A percentile compares a stretch with the other conserved stretches of the same genome.
Conservation (phyloP, 208 protist species). For the Trypanosoma boissoni region DNA sequence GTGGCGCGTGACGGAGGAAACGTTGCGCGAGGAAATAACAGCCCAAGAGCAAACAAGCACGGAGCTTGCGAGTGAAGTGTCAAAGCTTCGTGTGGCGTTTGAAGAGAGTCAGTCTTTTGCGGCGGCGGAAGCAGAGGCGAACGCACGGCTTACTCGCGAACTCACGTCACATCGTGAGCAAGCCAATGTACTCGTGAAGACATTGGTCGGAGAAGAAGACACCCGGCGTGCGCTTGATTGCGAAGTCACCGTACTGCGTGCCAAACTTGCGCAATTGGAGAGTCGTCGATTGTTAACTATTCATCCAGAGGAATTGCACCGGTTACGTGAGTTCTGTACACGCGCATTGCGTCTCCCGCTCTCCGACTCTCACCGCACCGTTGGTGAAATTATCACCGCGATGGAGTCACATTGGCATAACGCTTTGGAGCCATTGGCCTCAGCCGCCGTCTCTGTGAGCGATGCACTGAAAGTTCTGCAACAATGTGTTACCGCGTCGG, state of each 20-base stretch:
- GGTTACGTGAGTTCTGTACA: constrained; percentile 13
- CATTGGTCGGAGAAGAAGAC: constrained; percentile 20
- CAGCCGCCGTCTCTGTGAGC: constrained; percentile 11
- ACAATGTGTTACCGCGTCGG: constrained; percentile 1
- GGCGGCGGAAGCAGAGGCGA: background rate
- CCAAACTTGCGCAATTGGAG: background rate
- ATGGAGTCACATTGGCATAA: constrained; percentile 8
- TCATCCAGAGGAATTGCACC: constrained; percentile 6
- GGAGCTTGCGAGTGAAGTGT: no score
- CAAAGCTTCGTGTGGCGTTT: no score
- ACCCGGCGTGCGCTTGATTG: constrained; percentile 8
- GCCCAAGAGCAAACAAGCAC: background rate
- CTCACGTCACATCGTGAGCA: constrained; percentile 6
- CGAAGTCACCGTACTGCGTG: background rate
- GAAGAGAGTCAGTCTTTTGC: background rate
- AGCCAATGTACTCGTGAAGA: constrained; percentile 16
- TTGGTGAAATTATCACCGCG: constrained; percentile 15
- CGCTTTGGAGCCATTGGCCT: background rate
- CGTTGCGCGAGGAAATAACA: background rate
- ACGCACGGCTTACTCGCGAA: constrained; percentile 14
- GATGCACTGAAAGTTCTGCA: constrained; percentile 12
- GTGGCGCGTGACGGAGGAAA: background rate
- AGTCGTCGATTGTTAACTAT: no score
- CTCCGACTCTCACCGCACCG: constrained; percentile 8
- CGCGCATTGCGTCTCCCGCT: constrained; percentile 1